Percentiles rank a stretch among this genome's conserved stretches.
These are phyloP conservation scores for Dendrobium chrysotoxum DNA, from an alignment of 106 monocot species.

Conservation along the genomic window DNA sequence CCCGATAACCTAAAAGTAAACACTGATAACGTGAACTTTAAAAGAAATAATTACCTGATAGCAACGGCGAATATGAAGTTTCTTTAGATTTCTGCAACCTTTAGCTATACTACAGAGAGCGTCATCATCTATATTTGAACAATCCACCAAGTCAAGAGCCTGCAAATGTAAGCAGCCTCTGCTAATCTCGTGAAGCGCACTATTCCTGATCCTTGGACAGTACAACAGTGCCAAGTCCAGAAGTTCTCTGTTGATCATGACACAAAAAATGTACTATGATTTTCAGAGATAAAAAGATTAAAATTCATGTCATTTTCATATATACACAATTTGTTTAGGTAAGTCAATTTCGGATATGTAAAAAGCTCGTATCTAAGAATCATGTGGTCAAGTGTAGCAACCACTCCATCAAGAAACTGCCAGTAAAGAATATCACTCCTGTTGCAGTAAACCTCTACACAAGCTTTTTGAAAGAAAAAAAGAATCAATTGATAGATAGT, in stretches of 20 bases:
- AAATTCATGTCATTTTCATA: not conserved
- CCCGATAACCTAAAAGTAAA: not conserved
- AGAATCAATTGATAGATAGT: not conserved
- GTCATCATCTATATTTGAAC: constrained; percentile 69
- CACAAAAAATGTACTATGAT: not conserved
- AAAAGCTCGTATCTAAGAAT: not conserved
- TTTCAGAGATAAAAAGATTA: not conserved
- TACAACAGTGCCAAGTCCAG: constrained; percentile 68
- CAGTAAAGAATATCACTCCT: not conserved
- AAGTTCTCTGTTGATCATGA: constrained; percentile 41
- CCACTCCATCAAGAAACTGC: not conserved
- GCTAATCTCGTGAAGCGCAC: constrained; percentile 75
- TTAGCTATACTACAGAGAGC: constrained; percentile 66
- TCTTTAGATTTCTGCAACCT: constrained; percentile 69
- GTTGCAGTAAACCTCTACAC: not conserved
- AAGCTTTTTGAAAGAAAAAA: not conserved
- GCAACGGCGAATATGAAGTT: constrained; percentile 92
- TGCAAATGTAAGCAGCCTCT: constrained; percentile 71
- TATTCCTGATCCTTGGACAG: constrained; percentile 76
- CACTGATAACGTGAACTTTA: not conserved
- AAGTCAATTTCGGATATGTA: not conserved
- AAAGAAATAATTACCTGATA: constrained; percentile 56
- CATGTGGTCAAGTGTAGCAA: not conserved
- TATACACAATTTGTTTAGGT: not conserved
- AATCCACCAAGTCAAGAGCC: constrained; percentile 83